Conservation (phyloP, 371 early-diverging fungal genomes). For the Blakeslea trispora region DNA sequence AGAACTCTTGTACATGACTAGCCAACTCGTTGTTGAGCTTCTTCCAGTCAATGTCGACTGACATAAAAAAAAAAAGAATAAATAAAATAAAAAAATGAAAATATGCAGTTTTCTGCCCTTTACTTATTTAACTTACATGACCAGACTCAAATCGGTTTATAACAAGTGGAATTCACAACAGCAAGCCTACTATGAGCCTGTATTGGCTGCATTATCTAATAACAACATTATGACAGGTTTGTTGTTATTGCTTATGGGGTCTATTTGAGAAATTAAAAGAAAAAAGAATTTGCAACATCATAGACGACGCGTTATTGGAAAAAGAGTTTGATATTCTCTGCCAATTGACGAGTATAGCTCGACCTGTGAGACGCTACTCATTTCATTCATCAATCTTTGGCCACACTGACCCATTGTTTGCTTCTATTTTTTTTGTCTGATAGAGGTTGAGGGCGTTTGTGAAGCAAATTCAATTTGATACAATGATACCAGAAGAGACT, state of each 20-base stretch:
- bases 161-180: slow-evolving; percentile 13
- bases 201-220: background rate
- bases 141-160: slow-evolving; percentile 5
- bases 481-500: background rate
- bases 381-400: background rate
- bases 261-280: no score
- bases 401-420: background rate
- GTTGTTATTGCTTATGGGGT: no score
- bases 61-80: slow-evolving; percentile 59
- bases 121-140: slow-evolving; percentile 3
- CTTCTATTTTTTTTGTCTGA: background rate
- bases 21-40: slow-evolving; percentile 79
- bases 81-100: background rate
- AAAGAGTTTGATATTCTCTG: slow-evolving; percentile 2
- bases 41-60: slow-evolving; percentile 85
- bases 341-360: background rate
- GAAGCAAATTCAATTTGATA: slow-evolving; percentile 10
- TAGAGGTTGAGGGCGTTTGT: slow-evolving; percentile 15
- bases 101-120: background rate
- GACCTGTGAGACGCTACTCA: slow-evolving; percentile 1
- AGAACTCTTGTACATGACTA: slow-evolving; percentile 68
- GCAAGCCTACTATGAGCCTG: slow-evolving; percentile 2
- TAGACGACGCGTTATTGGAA: slow-evolving; percentile 8
- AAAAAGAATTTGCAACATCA: no score
- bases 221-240: slow-evolving; percentile 5